Base-by-base conservation (phyloP, 2,329 filamentous ascomycete genomes). In the Phialophora verrucosa region DNA sequence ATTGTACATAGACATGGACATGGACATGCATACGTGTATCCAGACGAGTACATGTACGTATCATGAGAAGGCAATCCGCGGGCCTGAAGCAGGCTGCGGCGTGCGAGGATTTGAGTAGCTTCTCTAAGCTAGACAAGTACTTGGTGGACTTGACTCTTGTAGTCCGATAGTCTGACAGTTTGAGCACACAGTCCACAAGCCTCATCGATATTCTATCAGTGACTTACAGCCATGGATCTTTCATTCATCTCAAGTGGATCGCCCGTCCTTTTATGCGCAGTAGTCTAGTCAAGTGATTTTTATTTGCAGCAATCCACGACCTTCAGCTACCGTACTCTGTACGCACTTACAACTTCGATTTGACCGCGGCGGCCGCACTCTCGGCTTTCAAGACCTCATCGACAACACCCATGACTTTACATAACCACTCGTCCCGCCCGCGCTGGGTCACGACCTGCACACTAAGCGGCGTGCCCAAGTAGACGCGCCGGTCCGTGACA, bases 391-490 rank as follows among this genome's bases (percentile, higher is more conserved):
- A 54, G 23, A 78, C 80, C n/a, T 75, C 72, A 61, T 87, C 84
- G 62, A 88, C 78, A 10, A 82, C 74, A n/a, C 75, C 75, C 85
- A 88, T 87, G 0, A 81, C 83, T 66, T 81, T 78, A 51, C 80
- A 80, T 20, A 88, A 75, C 67, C 81, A 81, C 72, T 83, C 80
- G 68, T 88, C 86, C 70, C 83, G 80, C 71, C 85, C 73, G 61
- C 79, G 84, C 7, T 84, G 84, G 5, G 83, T 83, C 0, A 88
- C 78, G 0, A 87, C 83, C 74, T 88, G 86, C 31, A 88, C 78
- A 70, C 83, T 84, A 7, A 88, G 74, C 20, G 83, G 80, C 2
- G 83, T 86, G 3, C 79, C 80, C 6, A 88, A 71, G 69, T 87
- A 88, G 0, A 85, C 78, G 0, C 77, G 77, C 23, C 85, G 78